Evolutionary conservation across 108 stramenopile genomes (phyloP), one percentile per base, ranked within the genome.

Genomic region (Cyclostephanos tholiformis): DNA sequence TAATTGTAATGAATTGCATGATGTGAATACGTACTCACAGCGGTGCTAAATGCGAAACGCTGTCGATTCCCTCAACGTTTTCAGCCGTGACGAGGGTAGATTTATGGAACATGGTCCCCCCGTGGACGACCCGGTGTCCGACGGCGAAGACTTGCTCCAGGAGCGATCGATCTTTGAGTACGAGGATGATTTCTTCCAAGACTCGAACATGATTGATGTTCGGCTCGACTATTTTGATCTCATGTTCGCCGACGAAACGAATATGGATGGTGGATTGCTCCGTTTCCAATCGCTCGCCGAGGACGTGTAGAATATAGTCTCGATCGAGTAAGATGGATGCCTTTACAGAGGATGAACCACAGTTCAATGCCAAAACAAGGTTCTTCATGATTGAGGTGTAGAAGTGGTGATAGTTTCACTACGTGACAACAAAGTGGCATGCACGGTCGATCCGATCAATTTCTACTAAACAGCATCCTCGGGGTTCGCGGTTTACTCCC

Each of bases 71-170:
- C 39, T 71, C 48, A 26, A 82, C 35, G 7, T 26, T 41, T 30
- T 71, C 67, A 23, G 68, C 50, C 0, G 35, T 39, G 14, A 82
- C 51, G 1, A 74, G 13, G 14, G 72, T 48, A 10, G 82, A 30
- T 22, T 69, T 49, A 26, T 51, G 60, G 46, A 79, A 79, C 26
- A 44, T 65, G 25, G 61, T 50, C 11, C 83, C 81, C 4, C 86
- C 86, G 53, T 87, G 86, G 8, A 87, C 86, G 14, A 87, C 82
- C 20, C 86, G 71, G 60, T 87, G 86, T 32, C 86, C 86, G 22
- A 84, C 58, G 8, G 63, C 80, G 22, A 50, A 67, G n/a, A 85
- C 51, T 9, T 64, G 48, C 20, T 77, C 55, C 30, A 82, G 35
- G 25, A 77, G 49, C 14, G 51, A 46, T 23, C 27, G 60, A 23